phyloP scores from a whole-genome alignment of 2,329 filamentous ascomycete species.

The Mycosphaerella sp. region DNA sequence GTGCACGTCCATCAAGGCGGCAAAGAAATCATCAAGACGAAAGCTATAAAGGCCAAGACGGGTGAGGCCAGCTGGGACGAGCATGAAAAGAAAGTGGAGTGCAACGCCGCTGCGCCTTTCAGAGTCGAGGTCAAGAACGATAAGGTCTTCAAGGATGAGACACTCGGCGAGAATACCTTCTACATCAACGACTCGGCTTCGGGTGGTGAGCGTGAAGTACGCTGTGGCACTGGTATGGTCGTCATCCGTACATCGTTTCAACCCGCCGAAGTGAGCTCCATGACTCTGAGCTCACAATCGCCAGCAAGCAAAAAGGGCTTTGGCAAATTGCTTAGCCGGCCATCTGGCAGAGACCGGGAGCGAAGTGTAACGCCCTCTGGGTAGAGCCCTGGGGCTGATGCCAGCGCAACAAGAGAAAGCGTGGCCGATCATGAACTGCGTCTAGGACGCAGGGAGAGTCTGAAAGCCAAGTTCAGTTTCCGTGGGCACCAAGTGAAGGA shows the following conservation, averaged over 20 bases:
- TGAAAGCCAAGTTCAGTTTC: conserved; percentile 5
- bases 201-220: conserved; percentile 62
- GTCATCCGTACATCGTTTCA: conserved; percentile 40
- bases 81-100: conserved; percentile 55
- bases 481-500: conserved; percentile 1
- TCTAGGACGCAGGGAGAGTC: conserved; percentile 4
- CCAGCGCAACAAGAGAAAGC: background rate
- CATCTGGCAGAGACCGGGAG: conserved; percentile 19
- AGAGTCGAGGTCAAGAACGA: conserved; percentile 80
- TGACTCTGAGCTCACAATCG: conserved; percentile 14
- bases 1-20: conserved; percentile 39
- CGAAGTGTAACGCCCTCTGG: conserved; percentile 31
- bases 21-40: conserved; percentile 86
- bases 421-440: background rate
- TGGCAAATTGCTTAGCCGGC: conserved; percentile 25
- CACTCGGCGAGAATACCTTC: conserved; percentile 80
- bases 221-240: conserved; percentile 71
- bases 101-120: conserved; percentile 78
- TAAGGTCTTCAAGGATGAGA: conserved; percentile 75
- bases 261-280: conserved; percentile 24
- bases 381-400: conserved; percentile 16
- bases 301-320: conserved; percentile 23
- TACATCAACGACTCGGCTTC: conserved; percentile 77
- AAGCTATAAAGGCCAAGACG: conserved; percentile 68
- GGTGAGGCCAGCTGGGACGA: conserved; percentile 62